Percentiles rank a stretch among this genome's conserved stretches.
phyloP scores from a whole-genome alignment of 2,329 filamentous ascomycete genomes.

The Pestalotiopsis sp. region DNA sequence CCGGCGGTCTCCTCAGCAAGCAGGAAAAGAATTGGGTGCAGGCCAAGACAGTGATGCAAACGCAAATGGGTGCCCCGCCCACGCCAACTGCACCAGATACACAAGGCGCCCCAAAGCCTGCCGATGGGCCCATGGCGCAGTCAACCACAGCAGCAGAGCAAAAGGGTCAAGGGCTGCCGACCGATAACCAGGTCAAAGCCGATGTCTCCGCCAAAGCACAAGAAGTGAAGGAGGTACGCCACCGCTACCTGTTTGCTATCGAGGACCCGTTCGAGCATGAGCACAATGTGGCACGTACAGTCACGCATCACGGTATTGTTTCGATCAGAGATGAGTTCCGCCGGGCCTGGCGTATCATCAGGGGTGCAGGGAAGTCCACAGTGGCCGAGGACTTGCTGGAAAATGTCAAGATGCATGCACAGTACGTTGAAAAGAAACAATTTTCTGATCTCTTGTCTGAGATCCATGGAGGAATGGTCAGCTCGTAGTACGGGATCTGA shows the following conservation, averaged over 20 bases:
- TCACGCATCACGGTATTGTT: conserved; percentile 79
- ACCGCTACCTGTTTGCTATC: conserved; percentile 84
- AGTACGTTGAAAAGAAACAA: conserved; percentile 32
- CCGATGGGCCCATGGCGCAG: conserved; percentile 19
- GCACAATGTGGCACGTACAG: conserved; percentile 86
- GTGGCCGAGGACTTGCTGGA: conserved; percentile 52
- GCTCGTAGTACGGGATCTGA: background rate
- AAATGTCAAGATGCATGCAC: conserved; percentile 42
- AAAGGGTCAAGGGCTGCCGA: conserved; percentile 11
- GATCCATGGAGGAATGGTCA: conserved; percentile 33
- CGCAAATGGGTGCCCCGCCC: conserved; percentile 36
- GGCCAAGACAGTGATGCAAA: conserved; percentile 69
- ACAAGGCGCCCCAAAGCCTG: conserved; percentile 15
- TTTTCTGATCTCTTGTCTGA: conserved; percentile 41
- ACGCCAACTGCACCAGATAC: conserved; percentile 18
- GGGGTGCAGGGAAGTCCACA: conserved; percentile 43
- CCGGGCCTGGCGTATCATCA: conserved; percentile 73
- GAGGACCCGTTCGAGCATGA: conserved; percentile 89
- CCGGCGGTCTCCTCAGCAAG: conserved; percentile 71
- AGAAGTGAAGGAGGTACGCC: conserved; percentile 67
- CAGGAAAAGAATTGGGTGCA: conserved; percentile 81
- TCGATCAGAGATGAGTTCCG: conserved; percentile 83
- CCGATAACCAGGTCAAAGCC: conserved; percentile 5
- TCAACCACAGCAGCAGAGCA: conserved; percentile 13
- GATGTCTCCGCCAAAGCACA: conserved; percentile 27